Percentiles rank a stretch among this genome's conserved stretches.
Conservation (phyloP, 1,139 yeast genomes). For the Candida tunisiensis region DNA sequence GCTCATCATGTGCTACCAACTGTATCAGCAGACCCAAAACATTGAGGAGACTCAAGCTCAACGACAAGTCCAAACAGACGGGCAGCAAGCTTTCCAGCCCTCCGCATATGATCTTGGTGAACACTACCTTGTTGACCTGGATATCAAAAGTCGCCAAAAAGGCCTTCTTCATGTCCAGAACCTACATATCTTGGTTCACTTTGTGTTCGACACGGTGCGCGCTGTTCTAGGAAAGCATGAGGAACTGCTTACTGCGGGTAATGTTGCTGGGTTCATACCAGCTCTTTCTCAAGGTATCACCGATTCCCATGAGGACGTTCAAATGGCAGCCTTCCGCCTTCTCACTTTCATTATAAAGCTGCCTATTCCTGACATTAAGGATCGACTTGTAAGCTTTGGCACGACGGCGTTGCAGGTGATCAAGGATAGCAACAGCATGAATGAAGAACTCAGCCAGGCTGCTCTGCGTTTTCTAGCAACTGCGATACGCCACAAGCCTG, state of each 20-base stretch:
- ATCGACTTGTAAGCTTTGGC: constrained; percentile 17
- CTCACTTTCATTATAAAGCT: constrained; percentile 43
- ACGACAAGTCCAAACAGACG: constrained; percentile 3
- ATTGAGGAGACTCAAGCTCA: constrained; percentile 9
- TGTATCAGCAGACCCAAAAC: constrained; percentile 38
- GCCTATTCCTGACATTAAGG: constrained; percentile 41
- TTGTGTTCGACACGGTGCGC: constrained; percentile 63
- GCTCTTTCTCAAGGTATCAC: constrained; percentile 40
- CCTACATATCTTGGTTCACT: constrained; percentile 36
- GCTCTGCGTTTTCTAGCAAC: constrained; percentile 61
- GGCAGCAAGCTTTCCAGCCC: constrained; percentile 1
- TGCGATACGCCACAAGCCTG: constrained; percentile 51
- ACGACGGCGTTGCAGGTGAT: constrained; percentile 45
- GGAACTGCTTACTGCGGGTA: constrained; percentile 35
- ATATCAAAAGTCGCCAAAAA: constrained; percentile 45
- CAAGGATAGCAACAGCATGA: constrained; percentile 63
- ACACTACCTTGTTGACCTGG: constrained; percentile 54
- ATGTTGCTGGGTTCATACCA: constrained; percentile 63
- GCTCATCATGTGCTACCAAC: constrained; percentile 56
- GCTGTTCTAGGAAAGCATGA: constrained; percentile 47
- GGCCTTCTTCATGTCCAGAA: constrained; percentile 35
- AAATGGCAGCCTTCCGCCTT: constrained; percentile 49
- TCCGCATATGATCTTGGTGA: constrained; percentile 20
- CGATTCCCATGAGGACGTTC: constrained; percentile 60
- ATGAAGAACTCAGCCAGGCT: constrained; percentile 69